A percentile compares a stretch with the other conserved stretches of the same genome.
These are phyloP conservation scores for Monosporascus cannonballus DNA, from an alignment of 2,329 filamentous ascomycete species.

Conservation along the genomic window DNA sequence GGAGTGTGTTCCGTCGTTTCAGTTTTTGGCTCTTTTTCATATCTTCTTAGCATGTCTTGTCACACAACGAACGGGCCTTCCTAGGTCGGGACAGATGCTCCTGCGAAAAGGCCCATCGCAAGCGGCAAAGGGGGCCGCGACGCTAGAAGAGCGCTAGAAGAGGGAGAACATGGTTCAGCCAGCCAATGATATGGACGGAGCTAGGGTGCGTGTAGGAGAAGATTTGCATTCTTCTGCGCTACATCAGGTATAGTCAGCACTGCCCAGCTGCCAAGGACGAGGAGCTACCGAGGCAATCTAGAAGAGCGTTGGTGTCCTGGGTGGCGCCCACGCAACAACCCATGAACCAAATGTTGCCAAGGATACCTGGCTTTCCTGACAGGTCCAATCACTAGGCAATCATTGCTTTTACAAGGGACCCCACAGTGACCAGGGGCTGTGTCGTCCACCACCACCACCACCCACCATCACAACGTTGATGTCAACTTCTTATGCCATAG, in stretches of 20 bases:
- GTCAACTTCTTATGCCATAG: too few species aligned
- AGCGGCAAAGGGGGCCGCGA: constrained; percentile 11
- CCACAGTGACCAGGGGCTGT: neutral
- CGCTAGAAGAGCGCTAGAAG: constrained; percentile 35
- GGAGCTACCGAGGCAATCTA: neutral
- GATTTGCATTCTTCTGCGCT: neutral
- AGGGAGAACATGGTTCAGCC: constrained; percentile 8
- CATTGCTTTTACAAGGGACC: neutral
- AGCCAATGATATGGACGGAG: constrained; percentile 17
- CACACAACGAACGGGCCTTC: constrained; percentile 4
- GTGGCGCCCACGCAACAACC: neutral
- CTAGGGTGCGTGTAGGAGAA: neutral
- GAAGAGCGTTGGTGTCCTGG: neutral
- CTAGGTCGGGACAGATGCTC: neutral
- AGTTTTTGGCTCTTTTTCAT: too few species aligned
- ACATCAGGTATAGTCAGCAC: neutral
- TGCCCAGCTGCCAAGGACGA: neutral
- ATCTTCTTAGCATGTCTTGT: neutral
- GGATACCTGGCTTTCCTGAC: neutral
- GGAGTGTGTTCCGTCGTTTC: too few species aligned
- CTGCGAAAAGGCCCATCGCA: neutral
- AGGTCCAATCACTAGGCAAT: neutral
- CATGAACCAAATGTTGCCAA: neutral
- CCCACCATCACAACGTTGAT: too few species aligned
- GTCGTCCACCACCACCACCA: neutral